phyloP scores from a whole-genome alignment of 176 grass and related monocot genomes.

The Zoysia japonica region DNA sequence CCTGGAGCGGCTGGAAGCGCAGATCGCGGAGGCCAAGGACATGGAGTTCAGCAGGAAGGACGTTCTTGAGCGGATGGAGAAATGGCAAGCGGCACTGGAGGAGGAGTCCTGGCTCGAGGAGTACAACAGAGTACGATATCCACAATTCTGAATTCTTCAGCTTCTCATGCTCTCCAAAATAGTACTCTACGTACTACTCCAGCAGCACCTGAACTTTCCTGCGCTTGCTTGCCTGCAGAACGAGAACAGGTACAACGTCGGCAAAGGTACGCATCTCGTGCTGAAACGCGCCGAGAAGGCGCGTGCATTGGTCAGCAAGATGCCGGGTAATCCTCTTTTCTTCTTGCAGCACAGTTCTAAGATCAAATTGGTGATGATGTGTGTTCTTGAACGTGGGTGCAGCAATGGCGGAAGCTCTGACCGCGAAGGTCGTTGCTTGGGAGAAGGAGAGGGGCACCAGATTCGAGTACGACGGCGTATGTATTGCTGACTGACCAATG shows the following conservation, averaged over 20 bases:
- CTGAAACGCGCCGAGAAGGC: constrained; percentile 1
- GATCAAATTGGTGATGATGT: no score
- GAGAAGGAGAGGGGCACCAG: constrained; percentile 60
- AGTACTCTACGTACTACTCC: background rate
- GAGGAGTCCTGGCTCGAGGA: constrained; percentile 92
- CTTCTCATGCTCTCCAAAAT: background rate
- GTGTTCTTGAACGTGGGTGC: background rate
- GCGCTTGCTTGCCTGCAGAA: constrained; percentile 37
- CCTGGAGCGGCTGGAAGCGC: constrained; percentile 65
- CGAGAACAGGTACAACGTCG: constrained; percentile 72
- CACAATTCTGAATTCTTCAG: background rate
- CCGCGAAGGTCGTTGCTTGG: constrained; percentile 44
- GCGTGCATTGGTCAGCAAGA: constrained; percentile 67
- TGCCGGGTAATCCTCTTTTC: constrained; percentile 49
- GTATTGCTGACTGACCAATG: background rate
- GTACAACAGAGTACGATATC: constrained; percentile 53
- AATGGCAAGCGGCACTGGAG: constrained; percentile 61
- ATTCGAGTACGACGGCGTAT: constrained; percentile 79
- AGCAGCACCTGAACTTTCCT: background rate
- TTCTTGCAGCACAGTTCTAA: no score
- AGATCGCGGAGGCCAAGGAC: constrained; percentile 71
- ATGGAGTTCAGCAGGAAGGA: constrained; percentile 78
- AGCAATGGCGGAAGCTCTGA: constrained; percentile 45
- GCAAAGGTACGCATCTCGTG: constrained; percentile 22
- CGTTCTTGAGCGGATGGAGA: constrained; percentile 68